These are phyloP conservation scores for Ceratopteris richardii DNA, from an alignment of 75 land plant genomes.

Conservation along the genomic window DNA sequence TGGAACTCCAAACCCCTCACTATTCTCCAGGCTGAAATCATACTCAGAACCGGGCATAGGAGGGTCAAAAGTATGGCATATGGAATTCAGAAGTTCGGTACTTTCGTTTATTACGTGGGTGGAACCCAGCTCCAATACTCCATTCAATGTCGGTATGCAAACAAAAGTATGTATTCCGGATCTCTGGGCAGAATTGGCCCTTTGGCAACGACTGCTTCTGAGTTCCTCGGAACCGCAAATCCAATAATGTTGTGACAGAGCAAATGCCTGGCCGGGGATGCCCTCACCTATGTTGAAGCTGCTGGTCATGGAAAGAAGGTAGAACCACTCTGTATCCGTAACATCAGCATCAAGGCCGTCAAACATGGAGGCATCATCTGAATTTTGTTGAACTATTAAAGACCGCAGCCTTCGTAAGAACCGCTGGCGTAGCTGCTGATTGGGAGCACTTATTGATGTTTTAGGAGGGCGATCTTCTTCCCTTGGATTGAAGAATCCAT, in stretches of 20 bases:
- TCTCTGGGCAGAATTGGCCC: conserved; percentile 46
- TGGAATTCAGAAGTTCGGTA: neutral
- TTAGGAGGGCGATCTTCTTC: conserved; percentile 3
- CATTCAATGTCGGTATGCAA: conserved; percentile 45
- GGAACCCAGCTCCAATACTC: conserved; percentile 80
- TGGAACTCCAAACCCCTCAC: no score
- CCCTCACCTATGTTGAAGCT: conserved; percentile 51
- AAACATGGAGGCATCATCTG: neutral
- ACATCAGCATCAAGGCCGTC: conserved; percentile 40
- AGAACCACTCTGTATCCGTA: conserved; percentile 96
- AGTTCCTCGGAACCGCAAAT: conserved; percentile 38
- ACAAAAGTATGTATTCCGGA: conserved; percentile 69
- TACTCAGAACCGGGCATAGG: no score
- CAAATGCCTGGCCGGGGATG: conserved; percentile 59
- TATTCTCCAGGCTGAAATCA: no score
- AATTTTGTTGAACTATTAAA: conserved; percentile 41
- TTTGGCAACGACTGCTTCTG: conserved; percentile 20
- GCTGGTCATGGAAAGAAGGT: conserved; percentile 86
- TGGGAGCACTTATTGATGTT: conserved; percentile 18
- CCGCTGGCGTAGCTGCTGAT: conserved; percentile 69
- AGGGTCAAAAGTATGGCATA: no score
- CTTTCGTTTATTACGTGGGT: conserved; percentile 46
- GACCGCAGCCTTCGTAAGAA: conserved; percentile 78
- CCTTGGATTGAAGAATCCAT: conserved; percentile 73
- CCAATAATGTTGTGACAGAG: conserved; percentile 41